Conservation (phyloP, 2,329 filamentous ascomycete species). For the Xylaria sp. region DNA sequence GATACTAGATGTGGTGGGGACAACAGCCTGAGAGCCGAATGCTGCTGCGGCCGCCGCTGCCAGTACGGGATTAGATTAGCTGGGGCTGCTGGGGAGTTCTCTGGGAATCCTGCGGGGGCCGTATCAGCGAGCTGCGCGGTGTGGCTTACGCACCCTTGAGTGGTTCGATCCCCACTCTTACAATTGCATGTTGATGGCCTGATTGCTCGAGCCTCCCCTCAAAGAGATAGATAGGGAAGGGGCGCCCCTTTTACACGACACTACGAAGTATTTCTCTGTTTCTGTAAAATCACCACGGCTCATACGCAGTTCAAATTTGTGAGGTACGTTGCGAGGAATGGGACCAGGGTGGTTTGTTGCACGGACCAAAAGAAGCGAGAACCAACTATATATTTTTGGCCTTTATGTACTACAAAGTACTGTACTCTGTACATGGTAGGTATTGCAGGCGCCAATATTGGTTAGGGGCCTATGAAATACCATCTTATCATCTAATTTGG, state of each 20-base stretch:
- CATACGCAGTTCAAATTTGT: background rate
- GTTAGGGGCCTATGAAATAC: no score
- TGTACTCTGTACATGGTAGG: background rate
- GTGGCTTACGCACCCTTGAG: conserved; percentile 32
- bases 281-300: background rate
- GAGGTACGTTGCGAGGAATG: background rate
- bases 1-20: background rate
- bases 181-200: conserved; percentile 32
- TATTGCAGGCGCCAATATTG: no score
- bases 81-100: background rate
- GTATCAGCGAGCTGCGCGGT: background rate
- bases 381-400: no score
- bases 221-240: conserved; percentile 8
- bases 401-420: background rate
- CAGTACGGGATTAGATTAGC: conserved; percentile 3
- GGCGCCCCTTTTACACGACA: background rate
- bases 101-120: conserved; percentile 18
- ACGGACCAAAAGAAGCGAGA: background rate
- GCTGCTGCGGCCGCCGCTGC: background rate
- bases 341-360: background rate
- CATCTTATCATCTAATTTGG: background rate
- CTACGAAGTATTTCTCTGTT: background rate
- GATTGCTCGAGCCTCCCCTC: conserved; percentile 17
- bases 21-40: background rate
- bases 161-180: conserved; percentile 36